Base-by-base conservation (phyloP, 805 yeast species). In the Barnettozyma sucrosica region DNA sequence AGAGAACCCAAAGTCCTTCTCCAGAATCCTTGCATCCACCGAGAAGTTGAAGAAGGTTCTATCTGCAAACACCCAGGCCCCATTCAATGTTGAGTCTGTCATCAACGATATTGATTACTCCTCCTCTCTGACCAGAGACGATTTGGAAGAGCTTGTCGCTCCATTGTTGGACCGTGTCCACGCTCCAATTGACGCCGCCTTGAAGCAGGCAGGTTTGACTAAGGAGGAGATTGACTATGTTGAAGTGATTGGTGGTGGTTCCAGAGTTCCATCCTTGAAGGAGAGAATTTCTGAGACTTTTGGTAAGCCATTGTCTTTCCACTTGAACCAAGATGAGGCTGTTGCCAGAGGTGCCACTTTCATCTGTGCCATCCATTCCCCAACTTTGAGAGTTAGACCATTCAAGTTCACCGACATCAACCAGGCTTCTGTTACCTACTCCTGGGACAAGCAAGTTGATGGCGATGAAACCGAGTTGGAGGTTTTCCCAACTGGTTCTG, bases 321-420 rank as follows among this genome's bases (percentile, higher is more conserved):
- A 98, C 59, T 81, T 95, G 72, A 93, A 93, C 80, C 97, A 90
- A 75, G 99, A 93, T 67, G 99, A 93, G 79, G 97, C 99, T 54
- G 85, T 92, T 67, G 98, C 99, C 48, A 88, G 92, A 71, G 99
- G 99, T 76, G 95, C 96, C 62, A 97, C 99, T 43, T 93, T 93
- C 72, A 86, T 93, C 64, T 93, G 99, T 71, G 99, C 99, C 58
- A 87, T 89, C 75, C 98, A 90, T 78, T 92, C 98, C 32, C 99
- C 99, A 71, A 90, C 97, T 56, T 81, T 93, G 63, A 87, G 99
- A 75, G 99, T 93, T 46, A 86, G 98, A 74, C 97, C 97, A 58
- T 93, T 93, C 85, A 92, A 92, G 74, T 93, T 90, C 67, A 97
- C 92, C 75, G 99, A 93, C 69, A 73, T 82, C 68, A 92, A 90